These are phyloP conservation scores for Cyclospora cayetanensis DNA, from an alignment of 169 alveolate species.

Conservation along the genomic window DNA sequence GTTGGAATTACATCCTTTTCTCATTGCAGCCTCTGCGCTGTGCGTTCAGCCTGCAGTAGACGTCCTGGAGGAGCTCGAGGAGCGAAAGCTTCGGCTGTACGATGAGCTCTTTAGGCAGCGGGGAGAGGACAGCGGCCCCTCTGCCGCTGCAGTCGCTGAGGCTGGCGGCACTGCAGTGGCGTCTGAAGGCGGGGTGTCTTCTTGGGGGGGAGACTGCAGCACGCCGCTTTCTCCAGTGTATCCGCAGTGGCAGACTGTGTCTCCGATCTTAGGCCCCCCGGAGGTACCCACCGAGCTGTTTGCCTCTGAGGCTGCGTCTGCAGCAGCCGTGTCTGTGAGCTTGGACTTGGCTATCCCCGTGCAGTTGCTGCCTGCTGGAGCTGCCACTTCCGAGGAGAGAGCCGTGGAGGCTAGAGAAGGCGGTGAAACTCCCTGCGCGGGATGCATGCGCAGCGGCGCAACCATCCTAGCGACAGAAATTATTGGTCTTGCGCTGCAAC, in stretches of 20 bases:
- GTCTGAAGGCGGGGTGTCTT: background rate
- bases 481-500: slow-evolving; percentile 51
- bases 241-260: slow-evolving; percentile 10
- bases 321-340: slow-evolving; percentile 47
- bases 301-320: slow-evolving; percentile 10
- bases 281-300: background rate
- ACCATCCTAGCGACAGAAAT: background rate
- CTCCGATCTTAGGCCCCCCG: slow-evolving; percentile 32
- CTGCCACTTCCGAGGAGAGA: background rate
- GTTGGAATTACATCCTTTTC: too few relatives aligned
- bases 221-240: slow-evolving; percentile 9
- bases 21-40: background rate
- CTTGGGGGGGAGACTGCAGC: background rate
- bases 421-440: background rate
- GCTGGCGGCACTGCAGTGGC: background rate
- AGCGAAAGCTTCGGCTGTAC: slow-evolving; percentile 27
- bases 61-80: slow-evolving; percentile 48
- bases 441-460: slow-evolving; percentile 63
- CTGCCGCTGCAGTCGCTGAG: slow-evolving; percentile 40
- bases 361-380: background rate
- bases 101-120: slow-evolving; percentile 57
- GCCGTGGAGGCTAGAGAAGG: too few relatives aligned
- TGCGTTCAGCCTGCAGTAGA: slow-evolving; percentile 54
- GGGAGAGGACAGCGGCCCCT: background rate
- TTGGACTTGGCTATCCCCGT: background rate